These are phyloP conservation scores for Abrus precatorius DNA, from an alignment of 306 rosid genomes.

Conservation along the genomic window DNA sequence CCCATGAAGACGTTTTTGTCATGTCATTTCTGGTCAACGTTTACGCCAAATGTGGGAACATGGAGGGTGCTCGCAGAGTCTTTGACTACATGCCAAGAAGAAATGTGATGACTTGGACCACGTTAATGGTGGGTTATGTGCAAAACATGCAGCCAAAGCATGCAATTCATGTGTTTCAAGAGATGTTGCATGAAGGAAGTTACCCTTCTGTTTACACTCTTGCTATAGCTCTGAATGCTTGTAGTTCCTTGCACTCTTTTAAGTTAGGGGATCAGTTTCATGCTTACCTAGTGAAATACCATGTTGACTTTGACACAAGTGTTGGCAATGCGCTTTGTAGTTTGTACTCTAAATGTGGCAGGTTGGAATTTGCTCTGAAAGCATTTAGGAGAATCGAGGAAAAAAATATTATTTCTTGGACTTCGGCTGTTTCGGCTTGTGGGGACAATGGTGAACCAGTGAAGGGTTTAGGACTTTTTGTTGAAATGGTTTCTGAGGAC, in stretches of 20 bases:
- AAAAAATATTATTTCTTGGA: slow-evolving; percentile 90
- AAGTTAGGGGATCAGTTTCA: slow-evolving; percentile 80
- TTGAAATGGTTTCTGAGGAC: slow-evolving; percentile 69
- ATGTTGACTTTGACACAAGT: slow-evolving; percentile 72
- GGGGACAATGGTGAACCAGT: slow-evolving; percentile 70
- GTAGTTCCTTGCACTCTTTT: slow-evolving; percentile 59
- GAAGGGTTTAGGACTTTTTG: slow-evolving; percentile 65
- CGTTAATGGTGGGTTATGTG: slow-evolving; percentile 74
- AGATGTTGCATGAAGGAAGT: slow-evolving; percentile 76
- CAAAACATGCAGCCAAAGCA: slow-evolving; percentile 64
- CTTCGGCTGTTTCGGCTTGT: slow-evolving; percentile 77
- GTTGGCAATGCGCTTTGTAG: slow-evolving; percentile 85
- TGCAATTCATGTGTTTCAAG: slow-evolving; percentile 64
- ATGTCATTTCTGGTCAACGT: slow-evolving; percentile 66
- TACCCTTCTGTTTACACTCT: slow-evolving; percentile 77
- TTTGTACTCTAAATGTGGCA: slow-evolving; percentile 77
- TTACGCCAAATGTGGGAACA: slow-evolving; percentile 75
- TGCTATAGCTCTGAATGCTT: slow-evolving; percentile 75
- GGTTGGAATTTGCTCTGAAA: slow-evolving; percentile 62
- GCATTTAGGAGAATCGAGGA: slow-evolving; percentile 67
- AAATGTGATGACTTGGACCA: slow-evolving; percentile 76
- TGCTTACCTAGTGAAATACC: slow-evolving; percentile 73
- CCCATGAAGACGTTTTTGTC: slow-evolving; percentile 63
- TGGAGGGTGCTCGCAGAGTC: slow-evolving; percentile 67
- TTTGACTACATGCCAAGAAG: slow-evolving; percentile 68